phyloP scores from a whole-genome alignment of 1,284 basidiomycete genomes.

The Cystobasidium pallidum region DNA sequence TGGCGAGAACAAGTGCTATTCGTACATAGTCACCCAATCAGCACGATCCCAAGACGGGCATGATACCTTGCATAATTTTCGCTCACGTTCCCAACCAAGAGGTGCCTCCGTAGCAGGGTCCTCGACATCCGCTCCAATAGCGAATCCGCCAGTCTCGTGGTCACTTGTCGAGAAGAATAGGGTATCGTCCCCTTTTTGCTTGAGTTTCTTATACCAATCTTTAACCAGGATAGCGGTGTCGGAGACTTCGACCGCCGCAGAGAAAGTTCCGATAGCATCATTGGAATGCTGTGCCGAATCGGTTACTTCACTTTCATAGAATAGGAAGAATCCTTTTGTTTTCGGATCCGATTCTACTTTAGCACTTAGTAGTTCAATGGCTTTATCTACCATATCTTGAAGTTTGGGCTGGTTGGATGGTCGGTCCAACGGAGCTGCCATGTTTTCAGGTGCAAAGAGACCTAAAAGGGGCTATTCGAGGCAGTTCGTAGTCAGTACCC shows the following conservation, averaged over 20 bases:
- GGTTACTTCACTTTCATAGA: conserved; percentile 7
- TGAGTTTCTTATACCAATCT: conserved; percentile 1
- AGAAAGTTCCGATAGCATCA: neutral
- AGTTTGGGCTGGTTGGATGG: conserved; percentile 5
- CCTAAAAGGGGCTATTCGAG: conserved; percentile 20
- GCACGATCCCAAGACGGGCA: neutral
- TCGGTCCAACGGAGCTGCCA: conserved; percentile 13
- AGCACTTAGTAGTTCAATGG: neutral
- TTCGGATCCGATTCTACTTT: conserved; percentile 1
- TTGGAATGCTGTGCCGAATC: conserved; percentile 4
- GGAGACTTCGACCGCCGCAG: neutral
- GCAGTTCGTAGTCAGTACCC: no score
- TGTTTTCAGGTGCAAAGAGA: conserved; percentile 13
- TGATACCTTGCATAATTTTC: neutral
- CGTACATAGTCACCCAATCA: neutral
- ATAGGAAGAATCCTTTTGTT: conserved; percentile 2
- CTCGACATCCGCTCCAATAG: neutral
- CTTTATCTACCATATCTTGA: conserved; percentile 6
- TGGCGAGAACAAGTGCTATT: conserved; percentile 2
- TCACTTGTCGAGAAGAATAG: neutral
- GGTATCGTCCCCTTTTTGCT: neutral
- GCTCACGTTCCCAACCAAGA: conserved; percentile 8
- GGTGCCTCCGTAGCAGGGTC: neutral
- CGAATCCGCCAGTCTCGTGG: conserved; percentile 7
- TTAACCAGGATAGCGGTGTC: neutral